phyloP scores from a whole-genome alignment of 2,329 filamentous ascomycete species.

The Aspergillus sp. region DNA sequence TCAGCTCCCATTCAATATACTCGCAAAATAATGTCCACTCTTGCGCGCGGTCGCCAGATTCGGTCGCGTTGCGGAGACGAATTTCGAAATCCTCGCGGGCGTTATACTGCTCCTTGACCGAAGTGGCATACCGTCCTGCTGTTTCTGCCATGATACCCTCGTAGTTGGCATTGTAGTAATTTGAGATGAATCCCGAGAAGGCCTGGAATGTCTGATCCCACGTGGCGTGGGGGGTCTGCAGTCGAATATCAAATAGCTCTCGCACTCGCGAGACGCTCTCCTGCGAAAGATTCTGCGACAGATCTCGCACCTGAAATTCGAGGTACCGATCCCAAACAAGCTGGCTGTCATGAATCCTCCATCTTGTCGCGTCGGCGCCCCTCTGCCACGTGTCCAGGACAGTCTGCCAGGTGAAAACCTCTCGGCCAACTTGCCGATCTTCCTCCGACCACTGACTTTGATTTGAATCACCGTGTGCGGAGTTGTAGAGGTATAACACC shows the following conservation, averaged over 20 bases:
- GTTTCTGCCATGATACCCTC: constrained; percentile 64
- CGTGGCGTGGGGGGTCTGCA: constrained; percentile 62
- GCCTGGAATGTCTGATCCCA: constrained; percentile 64
- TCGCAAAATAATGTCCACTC: constrained; percentile 61
- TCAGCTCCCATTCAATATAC: constrained; percentile 86
- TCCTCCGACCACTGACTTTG: constrained; percentile 56
- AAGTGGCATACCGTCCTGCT: constrained; percentile 44
- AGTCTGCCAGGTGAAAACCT: constrained; percentile 62
- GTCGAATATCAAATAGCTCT: constrained; percentile 57
- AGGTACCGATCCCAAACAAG: constrained; percentile 66
- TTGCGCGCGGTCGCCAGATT: constrained; percentile 56
- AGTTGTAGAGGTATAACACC: constrained; percentile 60
- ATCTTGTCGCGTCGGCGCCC: constrained; percentile 61
- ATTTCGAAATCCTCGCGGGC: constrained; percentile 61
- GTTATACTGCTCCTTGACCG: constrained; percentile 56
- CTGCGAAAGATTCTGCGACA: constrained; percentile 52
- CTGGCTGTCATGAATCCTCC: constrained; percentile 65
- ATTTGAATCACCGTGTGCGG: constrained; percentile 50
- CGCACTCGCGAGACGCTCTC: constrained; percentile 56
- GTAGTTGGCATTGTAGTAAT: constrained; percentile 58
- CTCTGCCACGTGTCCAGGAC: constrained; percentile 61
- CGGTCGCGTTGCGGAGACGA: constrained; percentile 55
- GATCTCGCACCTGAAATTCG: constrained; percentile 58
- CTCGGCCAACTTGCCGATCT: constrained; percentile 61
- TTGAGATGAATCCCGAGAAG: constrained; percentile 64